phyloP scores from a whole-genome alignment of 2,329 filamentous ascomycete species.

The Microdochium nivale region DNA sequence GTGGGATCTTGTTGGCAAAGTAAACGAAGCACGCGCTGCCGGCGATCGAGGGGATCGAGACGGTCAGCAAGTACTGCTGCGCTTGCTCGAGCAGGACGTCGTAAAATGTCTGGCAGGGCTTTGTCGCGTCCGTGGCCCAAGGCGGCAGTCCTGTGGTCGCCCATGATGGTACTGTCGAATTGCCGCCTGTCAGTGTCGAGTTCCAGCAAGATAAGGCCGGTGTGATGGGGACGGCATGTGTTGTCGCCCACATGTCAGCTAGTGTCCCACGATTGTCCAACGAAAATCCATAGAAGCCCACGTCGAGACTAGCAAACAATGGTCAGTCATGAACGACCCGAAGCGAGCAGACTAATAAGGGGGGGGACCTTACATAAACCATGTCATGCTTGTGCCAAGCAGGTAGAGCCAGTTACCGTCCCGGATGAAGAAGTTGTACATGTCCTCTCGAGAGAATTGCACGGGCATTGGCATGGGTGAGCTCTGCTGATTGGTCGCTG shows the following conservation, averaged over 20 bases:
- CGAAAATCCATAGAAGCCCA: slow-evolving; percentile 49
- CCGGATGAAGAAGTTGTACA: slow-evolving; percentile 41
- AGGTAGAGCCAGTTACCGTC: slow-evolving; percentile 38
- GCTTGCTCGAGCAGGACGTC: slow-evolving; percentile 41
- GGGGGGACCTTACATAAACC: slow-evolving; percentile 7
- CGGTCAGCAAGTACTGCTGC: slow-evolving; percentile 43
- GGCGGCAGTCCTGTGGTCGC: slow-evolving; percentile 27
- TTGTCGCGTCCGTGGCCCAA: slow-evolving; percentile 40
- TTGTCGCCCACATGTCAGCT: slow-evolving; percentile 33
- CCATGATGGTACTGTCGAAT: slow-evolving; percentile 35
- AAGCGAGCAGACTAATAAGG: background rate
- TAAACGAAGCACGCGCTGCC: slow-evolving; percentile 40
- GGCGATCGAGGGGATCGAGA: slow-evolving; percentile 41
- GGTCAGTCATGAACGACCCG: background rate
- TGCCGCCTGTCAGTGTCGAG: slow-evolving; percentile 31
- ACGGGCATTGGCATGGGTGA: slow-evolving; percentile 27
- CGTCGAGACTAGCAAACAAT: slow-evolving; percentile 31
- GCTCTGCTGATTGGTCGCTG: slow-evolving; percentile 7
- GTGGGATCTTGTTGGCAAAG: slow-evolving; percentile 36
- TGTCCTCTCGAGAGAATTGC: slow-evolving; percentile 38
- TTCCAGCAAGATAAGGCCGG: slow-evolving; percentile 36
- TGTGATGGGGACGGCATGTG: slow-evolving; percentile 21
- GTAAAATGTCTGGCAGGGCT: slow-evolving; percentile 43
- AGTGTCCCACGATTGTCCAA: slow-evolving; percentile 35
- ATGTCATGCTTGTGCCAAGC: slow-evolving; percentile 12